These are phyloP conservation scores for Globisporangium camurandrum DNA, from an alignment of 352 stramenopile genomes.

Conservation along the genomic window DNA sequence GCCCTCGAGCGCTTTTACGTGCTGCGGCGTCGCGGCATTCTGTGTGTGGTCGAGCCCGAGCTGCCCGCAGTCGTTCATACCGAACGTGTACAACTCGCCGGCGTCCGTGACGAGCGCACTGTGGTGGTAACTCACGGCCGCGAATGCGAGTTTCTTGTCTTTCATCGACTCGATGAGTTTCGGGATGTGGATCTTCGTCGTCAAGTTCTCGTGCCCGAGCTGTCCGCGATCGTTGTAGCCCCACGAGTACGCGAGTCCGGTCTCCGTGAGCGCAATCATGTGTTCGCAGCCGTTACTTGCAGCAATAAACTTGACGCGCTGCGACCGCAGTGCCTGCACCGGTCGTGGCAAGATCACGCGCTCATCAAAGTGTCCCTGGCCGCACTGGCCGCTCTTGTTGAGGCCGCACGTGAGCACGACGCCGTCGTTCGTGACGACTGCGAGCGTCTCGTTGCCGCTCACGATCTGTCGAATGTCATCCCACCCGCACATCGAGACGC, in stretches of 20 bases:
- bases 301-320: constrained; percentile 75
- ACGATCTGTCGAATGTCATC: constrained; percentile 79
- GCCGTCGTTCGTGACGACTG: constrained; percentile 75
- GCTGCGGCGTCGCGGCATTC: constrained; percentile 59
- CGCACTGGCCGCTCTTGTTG: constrained; percentile 86
- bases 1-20: constrained; percentile 68
- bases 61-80: constrained; percentile 87
- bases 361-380: constrained; percentile 83
- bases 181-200: constrained; percentile 77
- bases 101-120: constrained; percentile 66
- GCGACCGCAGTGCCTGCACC: constrained; percentile 67
- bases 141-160: constrained; percentile 73
- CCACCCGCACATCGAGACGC: constrained; percentile 70
- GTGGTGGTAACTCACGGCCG: constrained; percentile 82
- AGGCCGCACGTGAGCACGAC: constrained; percentile 76
- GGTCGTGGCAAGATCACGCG: constrained; percentile 78
- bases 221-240: constrained; percentile 86
- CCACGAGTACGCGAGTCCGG: constrained; percentile 77
- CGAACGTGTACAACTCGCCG: constrained; percentile 82
- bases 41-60: constrained; percentile 78
- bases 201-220: constrained; percentile 77
- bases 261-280: constrained; percentile 80
- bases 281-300: constrained; percentile 87
- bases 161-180: constrained; percentile 83
- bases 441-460: constrained; percentile 78